Conservation (phyloP, 176 grass and related monocot genomes). For the Aegilops longissima region DNA sequence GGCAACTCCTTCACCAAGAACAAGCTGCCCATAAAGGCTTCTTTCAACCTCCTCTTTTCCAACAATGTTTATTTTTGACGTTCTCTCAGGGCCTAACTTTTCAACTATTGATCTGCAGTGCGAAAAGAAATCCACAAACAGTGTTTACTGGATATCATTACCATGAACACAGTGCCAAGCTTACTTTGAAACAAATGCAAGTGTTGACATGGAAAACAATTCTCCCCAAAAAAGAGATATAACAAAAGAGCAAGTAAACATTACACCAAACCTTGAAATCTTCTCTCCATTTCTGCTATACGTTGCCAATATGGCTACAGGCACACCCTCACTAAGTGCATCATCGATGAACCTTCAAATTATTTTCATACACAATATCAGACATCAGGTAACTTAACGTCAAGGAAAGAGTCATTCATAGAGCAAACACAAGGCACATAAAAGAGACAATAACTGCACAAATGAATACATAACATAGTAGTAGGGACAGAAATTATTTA, state of each 20-base stretch:
- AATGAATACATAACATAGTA: background rate
- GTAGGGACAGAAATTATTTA: background rate
- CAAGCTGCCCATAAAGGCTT: conserved; percentile 93
- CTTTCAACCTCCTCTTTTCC: conserved; percentile 87
- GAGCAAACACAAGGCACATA: background rate
- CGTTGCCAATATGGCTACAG: conserved; percentile 65
- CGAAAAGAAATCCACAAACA: conserved; percentile 18
- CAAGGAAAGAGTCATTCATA: background rate
- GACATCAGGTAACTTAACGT: conserved; percentile 12
- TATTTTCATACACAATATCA: conserved; percentile 33
- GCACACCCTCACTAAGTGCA: conserved; percentile 64
- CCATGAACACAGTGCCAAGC: background rate
- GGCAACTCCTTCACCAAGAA: conserved; percentile 76
- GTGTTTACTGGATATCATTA: background rate
- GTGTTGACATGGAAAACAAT: background rate
- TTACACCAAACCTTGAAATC: conserved; percentile 57
- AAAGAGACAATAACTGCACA: background rate
- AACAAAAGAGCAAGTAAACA: background rate
- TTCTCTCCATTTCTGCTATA: conserved; percentile 91
- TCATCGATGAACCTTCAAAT: conserved; percentile 89
- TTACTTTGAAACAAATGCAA: conserved; percentile 7
- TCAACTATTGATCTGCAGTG: conserved; percentile 61
- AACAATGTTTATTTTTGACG: conserved; percentile 77
- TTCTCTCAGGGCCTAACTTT: conserved; percentile 71
- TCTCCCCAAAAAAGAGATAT: background rate